phyloP scores from a whole-genome alignment of 345 rosid genomes.

The Physaria fendleri region DNA sequence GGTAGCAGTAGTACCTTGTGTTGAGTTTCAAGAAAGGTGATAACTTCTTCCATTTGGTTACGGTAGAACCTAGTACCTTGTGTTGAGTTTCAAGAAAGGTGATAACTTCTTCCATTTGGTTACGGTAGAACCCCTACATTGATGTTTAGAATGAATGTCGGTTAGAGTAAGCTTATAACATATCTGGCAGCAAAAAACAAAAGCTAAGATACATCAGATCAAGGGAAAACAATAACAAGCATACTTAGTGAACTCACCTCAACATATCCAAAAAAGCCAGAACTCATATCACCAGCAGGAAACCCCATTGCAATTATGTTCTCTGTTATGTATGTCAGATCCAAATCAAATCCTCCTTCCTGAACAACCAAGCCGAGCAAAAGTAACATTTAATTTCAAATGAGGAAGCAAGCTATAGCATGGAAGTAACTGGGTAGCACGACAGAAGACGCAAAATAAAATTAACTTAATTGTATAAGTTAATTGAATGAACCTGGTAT shows the following conservation, averaged over 20 bases:
- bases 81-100: slow-evolving; percentile 85
- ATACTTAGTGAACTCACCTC: too few relatives aligned
- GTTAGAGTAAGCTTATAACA: too few relatives aligned
- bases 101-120: slow-evolving; percentile 96
- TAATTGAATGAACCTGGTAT: slow-evolving; percentile 59
- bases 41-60: slow-evolving; percentile 96
- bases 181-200: slow-evolving; percentile 2
- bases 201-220: neutral
- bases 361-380: too few relatives aligned
- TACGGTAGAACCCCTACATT: slow-evolving; percentile 82
- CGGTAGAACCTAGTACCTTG: slow-evolving; percentile 87
- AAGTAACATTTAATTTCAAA: slow-evolving; percentile 1
- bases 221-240: neutral
- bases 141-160: too few relatives aligned
- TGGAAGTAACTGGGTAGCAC: neutral
- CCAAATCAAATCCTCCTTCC: slow-evolving; percentile 81
- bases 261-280: slow-evolving; percentile 79
- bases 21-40: slow-evolving; percentile 78
- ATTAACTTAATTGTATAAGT: neutral
- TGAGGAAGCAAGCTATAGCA: neutral
- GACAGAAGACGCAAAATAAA: neutral
- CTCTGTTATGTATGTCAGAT: slow-evolving; percentile 79
- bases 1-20: slow-evolving; percentile 77
- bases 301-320: slow-evolving; percentile 96
- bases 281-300: slow-evolving; percentile 93